Evolutionary conservation across 768 basidiomycete genomes (phyloP), one percentile per base, ranked within the genome.

Genomic region (Suillus luteus): DNA sequence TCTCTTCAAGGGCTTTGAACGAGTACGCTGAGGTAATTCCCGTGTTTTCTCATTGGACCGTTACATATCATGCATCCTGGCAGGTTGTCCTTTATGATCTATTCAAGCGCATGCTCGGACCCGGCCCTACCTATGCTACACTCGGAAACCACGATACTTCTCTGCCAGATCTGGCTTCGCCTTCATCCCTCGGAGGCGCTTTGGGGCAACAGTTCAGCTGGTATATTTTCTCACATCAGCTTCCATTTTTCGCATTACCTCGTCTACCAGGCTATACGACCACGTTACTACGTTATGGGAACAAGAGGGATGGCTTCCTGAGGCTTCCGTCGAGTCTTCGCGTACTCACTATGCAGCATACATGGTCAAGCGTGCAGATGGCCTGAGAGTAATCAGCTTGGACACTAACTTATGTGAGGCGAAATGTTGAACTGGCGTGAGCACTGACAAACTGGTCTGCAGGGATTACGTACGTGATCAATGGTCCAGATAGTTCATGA

Each of bases 121-220:
- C 82, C 15, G 88, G 89, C 0, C 89, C 91, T n/a, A 83, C 92
- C 3, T 93, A 92, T 66, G 85, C 88, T 35, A 84, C 87, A 0
- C 77, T 92, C 10, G 91, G 91, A 10, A 93, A 93, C 71, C 91
- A 93, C 68, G 91, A 93, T 71, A 86, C 81, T 48, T 90, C 87
- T 72, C 86, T 63, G 5, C 49, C 70, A 81, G 87, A 74, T 2
- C 81, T 87, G 68, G 89, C 89, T 66, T 83, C 89, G 1, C 83
- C 86, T 35, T 81, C 85, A 67, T 78, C 85, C 7, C 74, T 91
- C 1, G 85, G 82, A 35, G 86, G 82, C 5, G 65, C 70, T 3
- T 76, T 90, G 14, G 85, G 82, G 1, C 67, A 81, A 5, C 87
- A 91, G 72, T 91, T 86, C 71, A 85, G 83, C 57, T 58, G 57